Percentiles rank a stretch among this genome's conserved stretches.
phyloP scores from a whole-genome alignment of 192 early-diverging fungal species.

The Rhizophagus sp. region DNA sequence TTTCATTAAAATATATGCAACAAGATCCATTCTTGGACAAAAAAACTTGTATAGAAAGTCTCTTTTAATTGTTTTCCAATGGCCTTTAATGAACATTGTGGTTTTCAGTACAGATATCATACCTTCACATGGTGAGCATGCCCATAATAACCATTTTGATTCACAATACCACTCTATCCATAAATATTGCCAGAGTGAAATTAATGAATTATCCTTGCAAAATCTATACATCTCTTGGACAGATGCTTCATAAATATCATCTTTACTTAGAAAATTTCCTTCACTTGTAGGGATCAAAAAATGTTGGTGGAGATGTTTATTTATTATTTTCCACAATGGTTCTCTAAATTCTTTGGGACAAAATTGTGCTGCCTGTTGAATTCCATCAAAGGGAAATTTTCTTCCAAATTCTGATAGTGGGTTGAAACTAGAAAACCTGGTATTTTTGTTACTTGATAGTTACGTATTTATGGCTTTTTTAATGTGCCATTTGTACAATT shows the following conservation, averaged over 20 bases:
- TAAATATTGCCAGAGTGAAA: constrained; percentile 11
- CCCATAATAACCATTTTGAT: background rate
- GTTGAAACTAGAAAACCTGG: background rate
- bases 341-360: background rate
- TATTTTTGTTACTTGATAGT: constrained; percentile 12
- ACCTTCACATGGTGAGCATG: background rate
- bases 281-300: background rate
- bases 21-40: background rate
- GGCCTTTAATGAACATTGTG: background rate
- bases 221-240: background rate
- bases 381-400: background rate
- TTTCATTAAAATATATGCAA: constrained; percentile 17
- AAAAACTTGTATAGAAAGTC: constrained; percentile 4
- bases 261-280: background rate
- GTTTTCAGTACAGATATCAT: constrained; percentile 1
- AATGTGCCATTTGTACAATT: constrained; percentile 8
- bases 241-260: background rate
- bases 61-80: background rate
- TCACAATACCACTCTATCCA: background rate
- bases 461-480: background rate
- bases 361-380: constrained; percentile 13
- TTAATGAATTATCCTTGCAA: constrained; percentile 13
- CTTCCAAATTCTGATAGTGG: constrained; percentile 6
- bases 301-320: background rate
- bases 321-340: background rate